phyloP scores from a whole-genome alignment of 192 early-diverging fungal genomes.

The Geosiphon pyriformis region DNA sequence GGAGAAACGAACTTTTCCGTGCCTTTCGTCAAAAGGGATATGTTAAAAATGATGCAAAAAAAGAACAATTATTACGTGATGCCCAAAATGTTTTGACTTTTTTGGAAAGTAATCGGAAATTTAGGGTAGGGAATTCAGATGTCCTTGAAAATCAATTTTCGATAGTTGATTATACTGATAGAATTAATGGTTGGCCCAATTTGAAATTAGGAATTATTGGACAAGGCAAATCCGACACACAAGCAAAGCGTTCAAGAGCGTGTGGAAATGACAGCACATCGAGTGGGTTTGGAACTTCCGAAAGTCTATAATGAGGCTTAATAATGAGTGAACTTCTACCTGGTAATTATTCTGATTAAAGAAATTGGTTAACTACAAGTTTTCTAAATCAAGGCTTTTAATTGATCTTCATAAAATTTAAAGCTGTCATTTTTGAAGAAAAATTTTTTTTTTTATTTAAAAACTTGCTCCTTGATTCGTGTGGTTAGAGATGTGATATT shows the following conservation, averaged over 20 bases:
- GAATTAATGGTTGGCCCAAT: too few relatives aligned
- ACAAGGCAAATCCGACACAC: not conserved
- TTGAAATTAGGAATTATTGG: not conserved
- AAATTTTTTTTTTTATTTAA: too few relatives aligned
- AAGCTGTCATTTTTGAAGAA: too few relatives aligned
- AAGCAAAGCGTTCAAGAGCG: too few relatives aligned
- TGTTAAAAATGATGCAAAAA: not conserved
- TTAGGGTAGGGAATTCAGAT: not conserved
- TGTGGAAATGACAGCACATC: not conserved
- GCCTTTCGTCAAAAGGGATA: not conserved
- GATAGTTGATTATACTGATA: not conserved
- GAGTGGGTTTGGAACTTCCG: not conserved
- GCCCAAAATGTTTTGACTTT: not conserved
- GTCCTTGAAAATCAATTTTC: not conserved
- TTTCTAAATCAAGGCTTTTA: too few relatives aligned
- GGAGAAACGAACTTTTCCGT: not conserved
- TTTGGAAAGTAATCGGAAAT: slow-evolving; percentile 2
- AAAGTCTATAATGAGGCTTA: too few relatives aligned
- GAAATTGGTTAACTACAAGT: too few relatives aligned
- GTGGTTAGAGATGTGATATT: too few relatives aligned
- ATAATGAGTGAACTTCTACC: too few relatives aligned
- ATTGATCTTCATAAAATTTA: too few relatives aligned
- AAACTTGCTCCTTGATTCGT: too few relatives aligned
- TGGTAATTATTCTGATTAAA: too few relatives aligned
- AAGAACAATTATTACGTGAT: not conserved